Percentiles rank a stretch among this genome's conserved stretches.
These are phyloP conservation scores for Fraxinus pennsylvanica DNA, from an alignment of 257 asterid genomes.

Conservation along the genomic window DNA sequence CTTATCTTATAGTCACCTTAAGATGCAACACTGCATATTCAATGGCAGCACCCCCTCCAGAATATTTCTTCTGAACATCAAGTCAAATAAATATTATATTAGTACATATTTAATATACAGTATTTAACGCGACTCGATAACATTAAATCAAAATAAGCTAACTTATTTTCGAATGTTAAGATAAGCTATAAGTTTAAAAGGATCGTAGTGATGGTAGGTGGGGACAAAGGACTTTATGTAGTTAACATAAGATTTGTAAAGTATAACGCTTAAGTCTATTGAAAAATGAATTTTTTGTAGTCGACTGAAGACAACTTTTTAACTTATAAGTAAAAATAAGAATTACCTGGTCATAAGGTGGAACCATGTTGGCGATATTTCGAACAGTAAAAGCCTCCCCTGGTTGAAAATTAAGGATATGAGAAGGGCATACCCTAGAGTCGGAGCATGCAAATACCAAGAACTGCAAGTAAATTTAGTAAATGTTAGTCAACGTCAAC, in stretches of 20 bases:
- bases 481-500: neutral
- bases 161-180: no score
- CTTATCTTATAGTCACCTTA: conserved; percentile 45
- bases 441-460: conserved; percentile 55
- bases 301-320: no score
- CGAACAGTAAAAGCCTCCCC: conserved; percentile 56
- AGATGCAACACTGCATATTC: conserved; percentile 87
- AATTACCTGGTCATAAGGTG: conserved; percentile 47
- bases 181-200: no score
- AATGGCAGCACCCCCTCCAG: conserved; percentile 88
- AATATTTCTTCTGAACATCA: conserved; percentile 56
- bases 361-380: conserved; percentile 59
- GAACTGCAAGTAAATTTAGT: conserved; percentile 29
- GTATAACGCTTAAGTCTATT: no score
- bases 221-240: no score
- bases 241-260: no score
- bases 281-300: no score
- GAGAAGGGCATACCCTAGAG: conserved; percentile 55
- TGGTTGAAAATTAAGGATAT: conserved; percentile 48
- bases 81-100: neutral
- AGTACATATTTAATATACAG: neutral
- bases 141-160: no score
- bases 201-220: no score
- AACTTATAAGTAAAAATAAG: neutral
- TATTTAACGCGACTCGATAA: no score